A percentile compares a stretch with the other conserved stretches of the same genome.
Conservation (phyloP, 176 grass and related monocot species). For the Carex myosuroides region DNA sequence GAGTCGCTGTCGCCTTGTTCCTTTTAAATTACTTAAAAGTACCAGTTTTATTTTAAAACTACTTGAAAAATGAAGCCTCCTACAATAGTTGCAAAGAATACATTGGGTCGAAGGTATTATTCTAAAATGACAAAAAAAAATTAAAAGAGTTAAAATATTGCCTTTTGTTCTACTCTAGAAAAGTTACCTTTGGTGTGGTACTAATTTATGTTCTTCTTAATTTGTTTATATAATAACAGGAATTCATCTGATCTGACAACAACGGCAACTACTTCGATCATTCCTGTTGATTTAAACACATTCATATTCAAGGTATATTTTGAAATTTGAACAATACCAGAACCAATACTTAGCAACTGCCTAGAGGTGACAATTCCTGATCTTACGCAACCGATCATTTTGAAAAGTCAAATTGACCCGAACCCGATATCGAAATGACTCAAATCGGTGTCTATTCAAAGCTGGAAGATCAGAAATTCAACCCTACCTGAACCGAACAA, state of each 20-base stretch:
- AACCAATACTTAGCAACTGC: not conserved
- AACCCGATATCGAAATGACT: not conserved
- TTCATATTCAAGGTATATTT: conserved; percentile 75
- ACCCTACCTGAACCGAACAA: not conserved
- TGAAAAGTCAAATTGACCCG: not conserved
- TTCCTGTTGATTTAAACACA: conserved; percentile 88
- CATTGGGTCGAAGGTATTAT: not conserved
- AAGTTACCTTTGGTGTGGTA: not conserved
- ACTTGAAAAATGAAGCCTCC: not conserved
- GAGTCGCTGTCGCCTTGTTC: not conserved
- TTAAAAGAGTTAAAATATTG: no score
- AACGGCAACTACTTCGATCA: conserved; percentile 47
- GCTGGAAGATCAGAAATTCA: not conserved
- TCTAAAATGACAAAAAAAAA: no score
- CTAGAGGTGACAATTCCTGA: not conserved
- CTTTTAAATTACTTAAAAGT: not conserved
- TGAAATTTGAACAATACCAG: not conserved
- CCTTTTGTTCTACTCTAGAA: not conserved
- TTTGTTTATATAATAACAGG: conserved; percentile 26
- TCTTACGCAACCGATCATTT: not conserved
- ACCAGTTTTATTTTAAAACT: not conserved
- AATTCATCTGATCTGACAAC: conserved; percentile 79
- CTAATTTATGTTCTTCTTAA: not conserved
- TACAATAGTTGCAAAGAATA: not conserved
- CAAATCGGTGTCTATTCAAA: not conserved